phyloP scores from a whole-genome alignment of 306 rosid genomes.

The Adenanthera pavonina region DNA sequence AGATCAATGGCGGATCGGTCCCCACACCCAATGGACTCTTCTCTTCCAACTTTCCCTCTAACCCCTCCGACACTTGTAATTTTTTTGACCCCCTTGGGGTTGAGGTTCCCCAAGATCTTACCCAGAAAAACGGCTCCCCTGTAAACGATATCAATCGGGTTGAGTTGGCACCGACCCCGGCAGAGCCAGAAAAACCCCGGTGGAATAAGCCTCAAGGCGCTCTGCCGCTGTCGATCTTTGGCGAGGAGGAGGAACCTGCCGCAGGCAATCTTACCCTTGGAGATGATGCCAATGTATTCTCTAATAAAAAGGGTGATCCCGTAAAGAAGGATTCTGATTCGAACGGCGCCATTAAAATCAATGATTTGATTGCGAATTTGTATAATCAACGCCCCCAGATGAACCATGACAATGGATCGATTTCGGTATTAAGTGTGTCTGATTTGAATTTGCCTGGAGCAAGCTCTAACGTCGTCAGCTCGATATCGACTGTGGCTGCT shows the following conservation, averaged over 20 bases:
- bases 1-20: constrained; percentile 46
- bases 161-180: constrained; percentile 26
- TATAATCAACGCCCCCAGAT: constrained; percentile 48
- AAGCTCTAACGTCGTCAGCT: constrained; percentile 22
- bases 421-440: constrained; percentile 34
- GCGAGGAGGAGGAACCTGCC: constrained; percentile 56
- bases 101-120: constrained; percentile 29
- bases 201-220: constrained; percentile 73
- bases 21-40: constrained; percentile 34
- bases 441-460: constrained; percentile 22
- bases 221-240: constrained; percentile 88
- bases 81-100: constrained; percentile 33
- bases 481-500: background rate
- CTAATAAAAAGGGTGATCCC: constrained; percentile 38
- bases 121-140: background rate
- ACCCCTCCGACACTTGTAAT: constrained; percentile 6
- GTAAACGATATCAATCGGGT: constrained; percentile 35
- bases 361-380: constrained; percentile 56
- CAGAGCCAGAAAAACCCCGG: constrained; percentile 23
- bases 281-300: constrained; percentile 32
- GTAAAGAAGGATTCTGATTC: constrained; percentile 48
- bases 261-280: constrained; percentile 35
- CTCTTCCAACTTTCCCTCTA: constrained; percentile 29
- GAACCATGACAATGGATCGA: constrained; percentile 48
- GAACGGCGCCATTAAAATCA: constrained; percentile 48